phyloP scores from a whole-genome alignment of 31 red algal species.

The Bonnemaisonia californica region DNA sequence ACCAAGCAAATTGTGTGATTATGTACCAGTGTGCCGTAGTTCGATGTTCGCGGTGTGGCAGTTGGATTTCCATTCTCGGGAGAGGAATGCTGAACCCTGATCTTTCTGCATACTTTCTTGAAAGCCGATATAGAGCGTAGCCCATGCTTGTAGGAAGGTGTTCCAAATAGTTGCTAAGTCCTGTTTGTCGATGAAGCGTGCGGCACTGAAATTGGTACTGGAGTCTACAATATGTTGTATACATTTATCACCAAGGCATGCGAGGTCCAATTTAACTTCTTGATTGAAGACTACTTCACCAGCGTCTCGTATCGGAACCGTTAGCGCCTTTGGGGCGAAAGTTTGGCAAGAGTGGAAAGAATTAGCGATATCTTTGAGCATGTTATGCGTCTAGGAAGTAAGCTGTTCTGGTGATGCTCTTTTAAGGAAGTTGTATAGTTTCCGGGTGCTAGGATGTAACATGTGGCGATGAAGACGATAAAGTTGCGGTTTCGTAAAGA shows the following conservation, averaged over 20 bases:
- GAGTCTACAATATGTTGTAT: slow-evolving; percentile 26
- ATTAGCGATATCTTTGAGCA: background rate
- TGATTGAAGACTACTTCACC: slow-evolving; percentile 31
- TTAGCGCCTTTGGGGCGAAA: background rate
- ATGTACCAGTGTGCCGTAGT: background rate
- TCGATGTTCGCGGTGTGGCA: background rate
- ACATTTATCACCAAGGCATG: slow-evolving; percentile 23
- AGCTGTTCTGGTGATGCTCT: background rate
- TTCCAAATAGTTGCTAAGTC: background rate
- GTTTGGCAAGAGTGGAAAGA: slow-evolving; percentile 15
- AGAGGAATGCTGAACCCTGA: background rate
- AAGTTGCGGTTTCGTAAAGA: background rate
- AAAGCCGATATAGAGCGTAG: background rate
- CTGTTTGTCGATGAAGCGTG: background rate
- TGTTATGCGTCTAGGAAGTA: background rate
- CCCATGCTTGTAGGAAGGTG: slow-evolving; percentile 8
- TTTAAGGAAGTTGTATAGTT: slow-evolving; percentile 31
- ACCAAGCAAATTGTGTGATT: slow-evolving; percentile 30
- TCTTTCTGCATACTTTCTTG: slow-evolving; percentile 1
- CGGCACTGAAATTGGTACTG: slow-evolving; percentile 10
- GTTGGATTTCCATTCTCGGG: background rate
- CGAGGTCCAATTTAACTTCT: slow-evolving; percentile 31
- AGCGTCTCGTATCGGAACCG: slow-evolving; percentile 12
- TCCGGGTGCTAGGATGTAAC: too few species aligned
- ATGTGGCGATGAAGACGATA: background rate